Conservation (phyloP, 257 asterid species). For the Solanum paucissectum region DNA sequence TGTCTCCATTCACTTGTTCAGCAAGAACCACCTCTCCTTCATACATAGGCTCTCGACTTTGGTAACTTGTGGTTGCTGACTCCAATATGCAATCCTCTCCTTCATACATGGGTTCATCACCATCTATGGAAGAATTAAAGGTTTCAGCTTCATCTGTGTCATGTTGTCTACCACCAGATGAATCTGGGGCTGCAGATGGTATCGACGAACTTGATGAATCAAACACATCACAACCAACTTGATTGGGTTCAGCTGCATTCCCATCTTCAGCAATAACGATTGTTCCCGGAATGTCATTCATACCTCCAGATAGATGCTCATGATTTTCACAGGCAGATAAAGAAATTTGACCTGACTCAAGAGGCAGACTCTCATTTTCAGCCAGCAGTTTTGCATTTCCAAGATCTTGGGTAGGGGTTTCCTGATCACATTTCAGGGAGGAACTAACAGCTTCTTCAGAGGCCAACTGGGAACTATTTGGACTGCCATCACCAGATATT, state of each 20-base stretch:
- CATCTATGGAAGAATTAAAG: conserved; percentile 30
- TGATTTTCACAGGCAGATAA: conserved; percentile 19
- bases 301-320: conserved; percentile 10
- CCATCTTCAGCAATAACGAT: conserved; percentile 20
- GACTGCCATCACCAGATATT: conserved; percentile 12
- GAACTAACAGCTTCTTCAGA: conserved; percentile 19
- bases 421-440: conserved; percentile 22
- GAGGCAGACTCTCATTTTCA: conserved; percentile 15
- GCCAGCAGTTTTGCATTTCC: not conserved
- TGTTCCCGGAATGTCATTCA: conserved; percentile 15
- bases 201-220: conserved; percentile 22
- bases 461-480: conserved; percentile 21
- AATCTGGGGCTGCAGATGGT: conserved; percentile 26
- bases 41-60: conserved; percentile 74
- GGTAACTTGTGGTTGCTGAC: conserved; percentile 31
- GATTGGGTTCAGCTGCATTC: conserved; percentile 15
- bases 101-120: conserved; percentile 75
- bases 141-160: conserved; percentile 27
- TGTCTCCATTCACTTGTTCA: conserved; percentile 42
- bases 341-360: conserved; percentile 19
- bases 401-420: not conserved
- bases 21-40: conserved; percentile 94
- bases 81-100: conserved; percentile 87
- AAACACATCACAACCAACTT: conserved; percentile 19
- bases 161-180: conserved; percentile 24